A percentile compares a stretch with the other conserved stretches of the same genome.
phyloP scores from a whole-genome alignment of 345 rosid genomes.

The Xanthoceras sorbifolium region DNA sequence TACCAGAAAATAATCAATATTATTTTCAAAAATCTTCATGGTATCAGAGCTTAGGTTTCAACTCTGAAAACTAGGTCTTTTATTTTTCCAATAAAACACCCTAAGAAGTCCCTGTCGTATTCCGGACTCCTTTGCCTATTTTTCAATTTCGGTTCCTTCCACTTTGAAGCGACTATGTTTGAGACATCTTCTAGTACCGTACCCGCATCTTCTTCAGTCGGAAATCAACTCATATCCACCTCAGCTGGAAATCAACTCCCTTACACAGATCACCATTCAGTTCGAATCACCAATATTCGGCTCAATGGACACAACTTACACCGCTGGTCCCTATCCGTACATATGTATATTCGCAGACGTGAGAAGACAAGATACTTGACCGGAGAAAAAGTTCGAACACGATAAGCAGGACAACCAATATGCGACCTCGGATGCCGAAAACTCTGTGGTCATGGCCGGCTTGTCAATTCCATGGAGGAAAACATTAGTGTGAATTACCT shows the following conservation, averaged over 20 bases:
- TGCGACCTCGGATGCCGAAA: not conserved
- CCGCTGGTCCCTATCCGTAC: not conserved
- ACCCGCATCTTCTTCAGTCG: too few relatives aligned
- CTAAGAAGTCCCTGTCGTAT: too few relatives aligned
- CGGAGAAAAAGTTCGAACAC: not conserved
- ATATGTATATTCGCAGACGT: not conserved
- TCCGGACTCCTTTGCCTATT: too few relatives aligned
- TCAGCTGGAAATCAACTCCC: too few relatives aligned
- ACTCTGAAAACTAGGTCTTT: not conserved
- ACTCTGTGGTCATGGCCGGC: not conserved
- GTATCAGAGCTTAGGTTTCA: not conserved
- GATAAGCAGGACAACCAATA: not conserved
- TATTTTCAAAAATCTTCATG: too few relatives aligned
- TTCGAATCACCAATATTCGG: not conserved
- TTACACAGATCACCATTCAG: too few relatives aligned
- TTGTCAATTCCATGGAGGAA: not conserved
- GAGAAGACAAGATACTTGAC: conserved; percentile 4
- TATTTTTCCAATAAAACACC: too few relatives aligned
- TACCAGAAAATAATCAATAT: too few relatives aligned
- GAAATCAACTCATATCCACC: too few relatives aligned
- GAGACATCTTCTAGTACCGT: too few relatives aligned
- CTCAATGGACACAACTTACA: conserved; percentile 1
- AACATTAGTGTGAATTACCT: not conserved
- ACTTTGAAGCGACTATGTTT: too few relatives aligned
- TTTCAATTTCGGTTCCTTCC: too few relatives aligned